Evolutionary conservation across 805 yeast species (phyloP), one percentile per base, ranked within the genome.

Genomic region (Ogataea nakhonphanomensis): DNA sequence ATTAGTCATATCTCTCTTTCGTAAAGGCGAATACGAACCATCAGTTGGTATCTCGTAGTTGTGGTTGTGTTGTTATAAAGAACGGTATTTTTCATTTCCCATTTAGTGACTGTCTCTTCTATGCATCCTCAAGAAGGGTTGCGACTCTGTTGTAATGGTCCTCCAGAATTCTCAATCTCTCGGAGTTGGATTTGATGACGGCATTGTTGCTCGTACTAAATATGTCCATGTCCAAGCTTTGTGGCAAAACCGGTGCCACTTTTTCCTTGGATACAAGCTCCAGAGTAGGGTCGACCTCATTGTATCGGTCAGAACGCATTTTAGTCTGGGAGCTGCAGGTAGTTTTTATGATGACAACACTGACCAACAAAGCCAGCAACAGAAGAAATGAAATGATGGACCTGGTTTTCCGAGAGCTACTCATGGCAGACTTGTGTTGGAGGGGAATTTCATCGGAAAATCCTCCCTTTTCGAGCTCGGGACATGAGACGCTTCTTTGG

Each of bases 111-210:
- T 3, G 12, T 7, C 25, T 22, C 15, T 23, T 17, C 30, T 13
- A 21, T 3, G 34, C 30, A 21, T 31, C 41, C 21, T 41, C 37
- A 34, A 44, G 44, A 15, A 44, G 31, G 35, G 21, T 39, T 9
- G 48, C 38, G 20, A 44, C 41, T 27, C 39, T 32, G 4, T 33
- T 14, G 39, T 39, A 44, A 33, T 44, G 48, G 33, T 44, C 44
- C 14, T 44, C 39, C 15, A 44, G 36, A 22, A 39, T 42, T 17
- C 26, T 33, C 44, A 39, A 30, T 33, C 39, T 36, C 5, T 36
- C 36, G 29, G 36, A 35, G 10, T 32, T 39, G 22, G 30, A 17
- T 17, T 17, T 17, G 20, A 17, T 17, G 20, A 17, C 20, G n/a
- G 37, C 12, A 5, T 24, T 34, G 28, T 7, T 29, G 32, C 20